A percentile compares a stretch with the other conserved stretches of the same genome.
Conservation (phyloP, 163 green algal species). For the Chlamydomonas reinhardtii region DNA sequence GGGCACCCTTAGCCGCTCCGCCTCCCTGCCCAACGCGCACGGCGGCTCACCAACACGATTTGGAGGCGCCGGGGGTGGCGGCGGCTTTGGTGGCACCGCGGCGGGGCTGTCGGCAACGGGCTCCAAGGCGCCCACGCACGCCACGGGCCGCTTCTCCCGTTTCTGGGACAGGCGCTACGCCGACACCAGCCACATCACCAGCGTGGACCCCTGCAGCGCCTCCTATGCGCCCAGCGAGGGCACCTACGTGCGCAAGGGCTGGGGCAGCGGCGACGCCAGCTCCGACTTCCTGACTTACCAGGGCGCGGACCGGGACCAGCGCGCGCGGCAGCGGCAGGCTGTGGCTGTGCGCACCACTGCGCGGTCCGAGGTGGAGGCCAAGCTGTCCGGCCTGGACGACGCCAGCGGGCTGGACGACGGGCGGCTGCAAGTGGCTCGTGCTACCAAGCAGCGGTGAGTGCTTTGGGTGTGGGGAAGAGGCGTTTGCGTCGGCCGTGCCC, state of each 20-base stretch:
- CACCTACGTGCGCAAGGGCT: conserved; percentile 22
- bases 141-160: conserved; percentile 19
- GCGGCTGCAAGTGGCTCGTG: conserved; percentile 2
- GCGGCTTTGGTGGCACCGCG: no score
- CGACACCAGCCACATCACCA: conserved; percentile 12
- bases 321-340: background rate
- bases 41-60: no score
- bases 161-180: conserved; percentile 38
- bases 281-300: conserved; percentile 15
- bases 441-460: background rate
- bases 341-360: background rate
- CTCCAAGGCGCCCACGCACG: background rate
- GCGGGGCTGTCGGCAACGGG: no score
- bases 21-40: no score
- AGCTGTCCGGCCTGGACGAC: conserved; percentile 12
- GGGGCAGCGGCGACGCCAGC: background rate
- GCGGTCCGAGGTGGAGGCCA: background rate
- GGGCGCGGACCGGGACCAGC: background rate
- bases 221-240: background rate
- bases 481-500: no score
- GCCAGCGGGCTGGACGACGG: conserved; percentile 17
- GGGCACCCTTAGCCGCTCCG: background rate
- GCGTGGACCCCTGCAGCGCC: background rate
- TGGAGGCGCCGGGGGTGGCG: no score
- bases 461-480: background rate